Conservation (phyloP, 257 asterid species). For the Ehretia macrophylla region DNA sequence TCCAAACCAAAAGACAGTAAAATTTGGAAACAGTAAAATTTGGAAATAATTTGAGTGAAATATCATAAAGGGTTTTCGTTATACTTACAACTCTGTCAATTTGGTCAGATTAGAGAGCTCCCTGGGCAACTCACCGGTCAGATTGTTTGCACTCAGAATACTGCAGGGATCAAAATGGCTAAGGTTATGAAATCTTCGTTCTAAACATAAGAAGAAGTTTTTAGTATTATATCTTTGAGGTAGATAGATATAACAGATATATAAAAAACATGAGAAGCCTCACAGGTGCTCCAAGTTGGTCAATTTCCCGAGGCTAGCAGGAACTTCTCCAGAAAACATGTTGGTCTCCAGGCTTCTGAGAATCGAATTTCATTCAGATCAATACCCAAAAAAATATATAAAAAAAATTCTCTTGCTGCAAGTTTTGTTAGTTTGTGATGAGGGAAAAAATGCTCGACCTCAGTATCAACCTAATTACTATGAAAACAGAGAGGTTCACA, state of each 20-base stretch:
- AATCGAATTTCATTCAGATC: slow-evolving; percentile 1
- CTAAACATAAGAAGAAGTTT: neutral
- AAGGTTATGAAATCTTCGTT: too few relatives aligned
- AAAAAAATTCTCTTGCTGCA: too few relatives aligned
- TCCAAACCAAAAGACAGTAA: neutral
- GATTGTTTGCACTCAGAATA: slow-evolving; percentile 35
- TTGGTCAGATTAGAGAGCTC: slow-evolving; percentile 33
- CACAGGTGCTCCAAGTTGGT: slow-evolving; percentile 49
- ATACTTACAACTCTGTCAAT: slow-evolving; percentile 42
- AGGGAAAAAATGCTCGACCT: too few relatives aligned
- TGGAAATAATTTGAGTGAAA: neutral
- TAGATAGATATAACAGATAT: neutral
- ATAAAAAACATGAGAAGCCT: neutral
- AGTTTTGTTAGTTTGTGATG: too few relatives aligned
- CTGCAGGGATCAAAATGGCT: neutral
- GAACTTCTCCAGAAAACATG: slow-evolving; percentile 47
- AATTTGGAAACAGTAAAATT: neutral
- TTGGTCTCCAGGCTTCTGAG: slow-evolving; percentile 66
- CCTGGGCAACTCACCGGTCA: slow-evolving; percentile 42
- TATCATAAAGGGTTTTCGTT: neutral
- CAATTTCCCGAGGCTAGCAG: slow-evolving; percentile 54
- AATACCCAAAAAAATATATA: too few relatives aligned
- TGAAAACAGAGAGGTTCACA: too few relatives aligned
- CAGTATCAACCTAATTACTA: too few relatives aligned
- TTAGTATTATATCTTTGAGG: too few relatives aligned